Conservation (phyloP, 176 grass and related monocot species). For the Carex cristatella region DNA sequence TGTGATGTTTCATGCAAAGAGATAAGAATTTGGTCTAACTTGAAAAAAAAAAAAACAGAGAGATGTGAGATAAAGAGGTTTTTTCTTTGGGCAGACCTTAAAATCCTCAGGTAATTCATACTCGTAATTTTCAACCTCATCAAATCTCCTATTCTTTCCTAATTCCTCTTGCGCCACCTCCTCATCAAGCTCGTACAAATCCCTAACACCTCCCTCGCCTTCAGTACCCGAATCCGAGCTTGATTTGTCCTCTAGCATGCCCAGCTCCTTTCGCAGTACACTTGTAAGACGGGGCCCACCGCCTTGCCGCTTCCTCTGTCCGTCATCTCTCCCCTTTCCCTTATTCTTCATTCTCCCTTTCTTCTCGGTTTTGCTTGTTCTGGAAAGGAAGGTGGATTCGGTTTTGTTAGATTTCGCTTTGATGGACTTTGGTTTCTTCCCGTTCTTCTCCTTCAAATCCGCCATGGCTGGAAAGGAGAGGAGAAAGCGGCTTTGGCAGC, state of each 20-base stretch:
- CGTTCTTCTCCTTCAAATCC: constrained; percentile 7
- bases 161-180: constrained; percentile 68
- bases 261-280: constrained; percentile 47
- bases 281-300: constrained; percentile 48
- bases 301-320: constrained; percentile 16
- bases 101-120: constrained; percentile 64
- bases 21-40: not conserved
- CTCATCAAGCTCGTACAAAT: constrained; percentile 87
- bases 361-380: not conserved
- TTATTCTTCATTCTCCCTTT: constrained; percentile 16
- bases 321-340: constrained; percentile 6
- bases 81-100: constrained; percentile 24
- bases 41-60: not conserved
- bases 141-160: constrained; percentile 76
- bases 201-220: constrained; percentile 20
- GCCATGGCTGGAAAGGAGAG: not conserved
- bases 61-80: not conserved
- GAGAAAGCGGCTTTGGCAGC: not conserved
- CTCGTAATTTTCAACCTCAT: constrained; percentile 75
- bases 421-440: not conserved
- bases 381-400: not conserved
- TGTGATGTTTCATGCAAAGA: not conserved
- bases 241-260: constrained; percentile 29
- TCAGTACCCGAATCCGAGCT: constrained; percentile 29
- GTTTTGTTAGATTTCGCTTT: not conserved